Evolutionary conservation across 164 flowering plant species (phyloP), one percentile per base, ranked within the genome.

Genomic region (Echeveria elegans): DNA sequence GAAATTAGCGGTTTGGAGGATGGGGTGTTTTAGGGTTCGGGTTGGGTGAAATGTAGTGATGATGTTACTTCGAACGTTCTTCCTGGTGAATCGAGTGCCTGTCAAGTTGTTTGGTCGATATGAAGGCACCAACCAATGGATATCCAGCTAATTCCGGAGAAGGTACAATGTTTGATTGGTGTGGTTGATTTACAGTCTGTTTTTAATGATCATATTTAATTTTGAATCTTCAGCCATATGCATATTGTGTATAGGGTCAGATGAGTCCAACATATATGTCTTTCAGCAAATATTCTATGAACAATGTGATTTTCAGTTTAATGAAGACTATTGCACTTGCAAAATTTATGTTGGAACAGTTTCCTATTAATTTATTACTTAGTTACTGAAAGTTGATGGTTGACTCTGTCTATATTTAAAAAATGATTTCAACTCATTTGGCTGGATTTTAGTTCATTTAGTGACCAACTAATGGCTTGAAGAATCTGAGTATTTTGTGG

Each of bases 81-180:
- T 52, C 21, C 28, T 56, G 61, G 34, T 28, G 61, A 56, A 26
- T 24, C 16, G 15, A 53, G 31, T n/a, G 7, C 16, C 14, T 53
- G 18, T 12, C 7, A 26, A 56, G 23, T 56, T 28, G 34, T 15
- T 29, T 56, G 61, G 31, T 56, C 28, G 32, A 28, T 12, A 91
- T 89, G 98, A 92, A 88, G 80, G 85, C 79, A 78, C 95, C 94
- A 21, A 45, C 87, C 29, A 86, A 85, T 76, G 92, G 88, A n/a
- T 76, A 74, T 71, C 48, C 79, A 65, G 69, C 89, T 24, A 83
- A 70, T 82, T 73, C 88, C 29, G 85, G 73, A 30, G 95, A 89
- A 84, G 98, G 98, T 82, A 56, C 61, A 2, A 4, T 2, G 1
- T 23, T 28, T 56, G 18, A 3, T 24, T 58, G 38, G 31, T 56